phyloP scores from a whole-genome alignment of 202 grass and related monocot species.

The Hordeum pubiflorum region DNA sequence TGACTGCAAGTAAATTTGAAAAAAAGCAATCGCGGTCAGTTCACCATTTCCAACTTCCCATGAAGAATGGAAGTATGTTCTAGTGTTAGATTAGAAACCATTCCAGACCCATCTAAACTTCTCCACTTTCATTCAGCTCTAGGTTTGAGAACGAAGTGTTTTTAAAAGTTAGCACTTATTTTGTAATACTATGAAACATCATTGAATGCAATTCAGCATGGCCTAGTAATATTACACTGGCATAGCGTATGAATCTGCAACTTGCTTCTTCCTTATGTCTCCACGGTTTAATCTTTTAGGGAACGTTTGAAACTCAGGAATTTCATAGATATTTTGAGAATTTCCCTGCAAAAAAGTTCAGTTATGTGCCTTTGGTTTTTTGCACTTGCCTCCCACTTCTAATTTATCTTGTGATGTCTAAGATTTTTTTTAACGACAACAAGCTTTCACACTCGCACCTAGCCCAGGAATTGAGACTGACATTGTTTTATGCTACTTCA shows the following conservation, averaged over 20 bases:
- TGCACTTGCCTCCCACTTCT: too few relatives aligned
- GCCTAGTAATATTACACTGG: too few relatives aligned
- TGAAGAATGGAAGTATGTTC: neutral
- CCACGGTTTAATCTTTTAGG: neutral
- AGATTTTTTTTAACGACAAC: neutral
- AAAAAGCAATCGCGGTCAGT: neutral
- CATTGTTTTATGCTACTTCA: neutral
- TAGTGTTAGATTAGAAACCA: neutral
- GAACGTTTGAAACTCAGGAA: too few relatives aligned
- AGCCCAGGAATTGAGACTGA: neutral
- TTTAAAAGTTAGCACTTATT: neutral
- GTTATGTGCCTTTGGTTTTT: too few relatives aligned
- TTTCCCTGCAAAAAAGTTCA: too few relatives aligned
- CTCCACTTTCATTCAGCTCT: neutral
- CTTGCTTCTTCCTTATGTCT: too few relatives aligned
- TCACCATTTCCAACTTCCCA: neutral
- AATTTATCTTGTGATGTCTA: too few relatives aligned
- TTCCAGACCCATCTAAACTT: neutral
- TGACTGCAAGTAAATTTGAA: too few relatives aligned
- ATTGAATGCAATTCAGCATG: too few relatives aligned
- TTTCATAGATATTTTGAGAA: too few relatives aligned
- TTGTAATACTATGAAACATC: too few relatives aligned
- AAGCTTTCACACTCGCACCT: neutral
- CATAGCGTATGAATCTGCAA: too few relatives aligned
- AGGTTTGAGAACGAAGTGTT: neutral